Evolutionary conservation across 1,139 yeast species (phyloP), one percentile per base, ranked within the genome.

Genomic region (Debaryomycetaceae sp.): DNA sequence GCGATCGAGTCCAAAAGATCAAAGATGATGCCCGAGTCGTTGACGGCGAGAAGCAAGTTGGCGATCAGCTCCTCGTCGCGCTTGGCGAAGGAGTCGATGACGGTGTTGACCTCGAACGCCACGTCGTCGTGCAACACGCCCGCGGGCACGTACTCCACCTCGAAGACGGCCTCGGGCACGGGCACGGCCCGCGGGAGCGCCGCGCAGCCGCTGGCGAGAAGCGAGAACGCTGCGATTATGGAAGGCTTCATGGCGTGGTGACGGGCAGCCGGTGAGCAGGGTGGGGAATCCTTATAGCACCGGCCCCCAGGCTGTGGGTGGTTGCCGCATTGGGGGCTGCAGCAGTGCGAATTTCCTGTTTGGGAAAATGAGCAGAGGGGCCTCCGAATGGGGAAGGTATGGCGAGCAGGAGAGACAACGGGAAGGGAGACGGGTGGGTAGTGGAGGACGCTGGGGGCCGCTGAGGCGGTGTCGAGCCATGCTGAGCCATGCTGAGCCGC

Each of bases 1-100:
- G 66, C 66, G 29, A 63, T 47, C 24, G 54, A 51, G 39, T 67
- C 68, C 30, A 67, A 53, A 14, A 56, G 48, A 9, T 48, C 45
- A 49, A 62, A 61, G 25, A 67, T 45, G 11, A 67, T 40, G 10
- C 68, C 71, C 2, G 71, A 54, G 20, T 40, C 42, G 42, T 66
- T 65, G 22, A 65, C 48, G n/a, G 49, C 31, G 12, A 41, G 31
- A 16, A 65, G 40, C 14, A 61, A 37, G 8, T 47, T 31, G 20
- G 48, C 55, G 29, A 58, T 44, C 9, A 49, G 42, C 7, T 43
- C 40, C 37, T 48, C 46, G 23, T 47, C 51, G 38, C 53, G 39
- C 26, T 47, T 45, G 16, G 25, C 18, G 6, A 32, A 21, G 7
- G n/a, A 28, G 3, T 28, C 23, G 8, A 28, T 13, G 17, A 30